Base-by-base conservation (phyloP, 192 early-diverging fungal species). In the Radiomyces spectabilis region DNA sequence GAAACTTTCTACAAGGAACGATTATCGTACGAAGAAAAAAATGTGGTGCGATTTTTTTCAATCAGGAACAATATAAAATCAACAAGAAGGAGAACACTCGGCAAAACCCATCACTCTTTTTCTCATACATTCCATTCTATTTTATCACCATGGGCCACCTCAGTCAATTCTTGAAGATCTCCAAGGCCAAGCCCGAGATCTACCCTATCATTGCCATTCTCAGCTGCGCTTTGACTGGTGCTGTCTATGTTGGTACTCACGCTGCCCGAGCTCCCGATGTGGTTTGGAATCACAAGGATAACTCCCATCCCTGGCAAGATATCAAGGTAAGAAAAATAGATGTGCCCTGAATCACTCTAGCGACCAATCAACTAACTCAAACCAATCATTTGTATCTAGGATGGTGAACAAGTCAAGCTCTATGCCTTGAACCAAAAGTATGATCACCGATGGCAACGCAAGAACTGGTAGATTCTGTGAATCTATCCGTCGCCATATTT, bases 191-290 rank as follows among this genome's bases (percentile, higher is more conserved):
- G 26, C 64, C 57, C 5, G 57, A 66, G 44, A 35, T 66, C 18
- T 59, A 34, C 19, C 64, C 57, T 30, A 30, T 66, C n/a, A 47
- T 66, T 18, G 41, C 46, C 24, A 66, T 66, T 41, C 21, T 66
- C 1, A 21, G 35, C 13, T 4, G 46, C 19, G 57, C 64, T 30
- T 16, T 66, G 21, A n/a, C 15, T 34, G 57, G 64, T 37, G 64
- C 57, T 16, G 47, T 35, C 7, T 66, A 38, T 18, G 48, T 66
- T 45, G 33, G 31, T 16, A 19, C 43, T 25, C 57, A 54, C 54
- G 37, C 34, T 5, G 33, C 37, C 7, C 51, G 40, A 51, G 45
- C 64, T n/a, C 64, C 57, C 38, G 64, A 66, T 66, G 64, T 66
- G 6, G 52, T 48, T 9, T 66, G 64, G 64, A 51, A 59, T 34